These are phyloP conservation scores for Bifiguratus adelaidae DNA, from an alignment of 192 early-diverging fungal genomes.

Conservation along the genomic window DNA sequence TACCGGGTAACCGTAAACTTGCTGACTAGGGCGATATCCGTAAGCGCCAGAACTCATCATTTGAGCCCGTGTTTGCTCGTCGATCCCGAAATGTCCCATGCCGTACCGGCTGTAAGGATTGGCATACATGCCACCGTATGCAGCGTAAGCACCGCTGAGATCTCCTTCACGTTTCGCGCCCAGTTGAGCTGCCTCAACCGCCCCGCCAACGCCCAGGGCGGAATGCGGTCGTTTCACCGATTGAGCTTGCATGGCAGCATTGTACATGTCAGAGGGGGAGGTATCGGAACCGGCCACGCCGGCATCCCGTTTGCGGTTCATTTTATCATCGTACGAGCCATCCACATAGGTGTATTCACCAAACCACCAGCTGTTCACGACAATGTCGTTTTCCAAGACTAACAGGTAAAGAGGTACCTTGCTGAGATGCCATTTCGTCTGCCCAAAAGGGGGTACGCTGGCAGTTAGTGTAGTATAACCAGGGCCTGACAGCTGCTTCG, in stretches of 20 bases:
- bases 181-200: neutral
- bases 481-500: conserved; percentile 29
- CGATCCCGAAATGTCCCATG: too few species aligned
- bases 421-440: conserved; percentile 20
- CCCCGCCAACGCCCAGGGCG: neutral
- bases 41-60: too few species aligned
- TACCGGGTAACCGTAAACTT: too few species aligned
- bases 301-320: neutral
- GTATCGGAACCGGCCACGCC: neutral
- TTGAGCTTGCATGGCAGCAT: neutral
- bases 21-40: too few species aligned
- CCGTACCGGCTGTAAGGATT: too few species aligned
- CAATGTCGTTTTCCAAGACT: conserved; percentile 24
- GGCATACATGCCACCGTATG: too few species aligned
- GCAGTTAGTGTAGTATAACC: conserved; percentile 28
- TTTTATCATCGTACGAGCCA: too few species aligned
- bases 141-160: too few species aligned
- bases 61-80: too few species aligned
- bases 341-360: conserved; percentile 30
- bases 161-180: neutral
- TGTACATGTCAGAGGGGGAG: neutral
- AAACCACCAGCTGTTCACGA: conserved; percentile 29
- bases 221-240: neutral
- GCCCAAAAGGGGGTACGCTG: conserved; percentile 24
- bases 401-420: conserved; percentile 32